Conservation (phyloP, 2,329 filamentous ascomycete genomes). For the Alternaria hordeiaustralica region DNA sequence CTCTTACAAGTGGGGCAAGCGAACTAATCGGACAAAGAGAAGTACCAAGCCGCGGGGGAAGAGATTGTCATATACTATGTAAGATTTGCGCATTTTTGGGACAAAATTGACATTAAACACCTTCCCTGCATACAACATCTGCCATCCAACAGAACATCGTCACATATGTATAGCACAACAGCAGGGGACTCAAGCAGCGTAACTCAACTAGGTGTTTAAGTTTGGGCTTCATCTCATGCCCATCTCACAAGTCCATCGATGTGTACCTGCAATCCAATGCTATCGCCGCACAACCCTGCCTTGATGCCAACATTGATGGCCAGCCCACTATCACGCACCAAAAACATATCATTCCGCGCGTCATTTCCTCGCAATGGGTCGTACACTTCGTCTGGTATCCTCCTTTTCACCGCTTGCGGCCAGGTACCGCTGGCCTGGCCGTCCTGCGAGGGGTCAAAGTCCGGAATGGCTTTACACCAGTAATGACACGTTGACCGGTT, state of each 20-base stretch:
- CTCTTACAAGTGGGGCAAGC: neutral
- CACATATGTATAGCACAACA: neutral
- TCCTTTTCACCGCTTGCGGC: slow-evolving; percentile 18
- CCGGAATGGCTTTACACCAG: slow-evolving; percentile 28
- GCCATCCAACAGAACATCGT: neutral
- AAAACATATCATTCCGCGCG: slow-evolving; percentile 29
- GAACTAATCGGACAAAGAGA: neutral
- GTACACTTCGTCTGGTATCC: slow-evolving; percentile 21
- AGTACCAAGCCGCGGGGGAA: neutral
- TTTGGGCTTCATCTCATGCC: slow-evolving; percentile 4
- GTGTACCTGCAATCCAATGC: slow-evolving; percentile 25
- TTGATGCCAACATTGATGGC: slow-evolving; percentile 27
- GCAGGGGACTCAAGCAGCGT: neutral
- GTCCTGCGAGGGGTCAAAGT: slow-evolving; percentile 15
- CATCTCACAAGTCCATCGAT: slow-evolving; percentile 31
- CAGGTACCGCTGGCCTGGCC: slow-evolving; percentile 13
- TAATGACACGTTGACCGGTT: slow-evolving; percentile 30
- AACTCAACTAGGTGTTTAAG: neutral
- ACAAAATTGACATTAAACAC: neutral
- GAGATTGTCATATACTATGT: neutral
- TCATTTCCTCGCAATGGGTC: slow-evolving; percentile 21
- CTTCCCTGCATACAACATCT: neutral
- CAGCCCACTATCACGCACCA: slow-evolving; percentile 19
- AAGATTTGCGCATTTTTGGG: neutral
- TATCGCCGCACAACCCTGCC: slow-evolving; percentile 28